A percentile compares a stretch with the other conserved stretches of the same genome.
These are phyloP conservation scores for Sugiyamaella neomexicana DNA, from an alignment of 1,139 yeast genomes.

Conservation along the genomic window DNA sequence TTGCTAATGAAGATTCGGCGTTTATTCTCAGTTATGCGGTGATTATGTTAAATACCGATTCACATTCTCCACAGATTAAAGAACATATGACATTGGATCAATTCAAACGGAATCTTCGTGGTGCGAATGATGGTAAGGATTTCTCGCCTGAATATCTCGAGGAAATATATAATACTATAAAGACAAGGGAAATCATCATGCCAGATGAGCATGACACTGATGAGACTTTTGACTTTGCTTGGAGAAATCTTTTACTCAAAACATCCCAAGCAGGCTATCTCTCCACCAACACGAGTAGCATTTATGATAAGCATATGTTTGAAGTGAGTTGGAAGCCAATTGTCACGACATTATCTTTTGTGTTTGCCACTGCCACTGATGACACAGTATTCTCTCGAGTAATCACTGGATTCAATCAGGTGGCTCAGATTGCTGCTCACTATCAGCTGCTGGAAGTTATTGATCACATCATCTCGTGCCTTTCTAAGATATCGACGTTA, in stretches of 20 bases:
- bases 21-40: constrained; percentile 91
- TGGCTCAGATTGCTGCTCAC: constrained; percentile 71
- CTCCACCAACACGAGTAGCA: constrained; percentile 36
- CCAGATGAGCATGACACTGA: constrained; percentile 92
- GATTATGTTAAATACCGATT: constrained; percentile 89
- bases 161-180: constrained; percentile 76
- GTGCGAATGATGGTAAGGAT: constrained; percentile 68
- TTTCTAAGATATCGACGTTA: constrained; percentile 58
- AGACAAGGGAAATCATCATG: constrained; percentile 88
- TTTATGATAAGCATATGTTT: constrained; percentile 72
- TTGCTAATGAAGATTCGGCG: constrained; percentile 80
- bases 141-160: constrained; percentile 73
- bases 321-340: constrained; percentile 60
- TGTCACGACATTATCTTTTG: constrained; percentile 66
- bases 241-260: constrained; percentile 76
- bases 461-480: constrained; percentile 62
- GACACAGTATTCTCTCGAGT: constrained; percentile 86
- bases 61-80: constrained; percentile 72
- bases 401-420: constrained; percentile 82
- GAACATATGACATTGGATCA: constrained; percentile 86
- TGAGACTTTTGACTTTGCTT: constrained; percentile 89
- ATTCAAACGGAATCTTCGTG: constrained; percentile 76
- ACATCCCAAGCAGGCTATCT: constrained; percentile 36
- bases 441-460: constrained; percentile 58
- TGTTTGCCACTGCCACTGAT: constrained; percentile 85